A percentile compares a stretch with the other conserved stretches of the same genome.
Evolutionary conservation across 371 early-diverging fungal species (phyloP).

Genomic region (Circinella umbellata): DNA sequence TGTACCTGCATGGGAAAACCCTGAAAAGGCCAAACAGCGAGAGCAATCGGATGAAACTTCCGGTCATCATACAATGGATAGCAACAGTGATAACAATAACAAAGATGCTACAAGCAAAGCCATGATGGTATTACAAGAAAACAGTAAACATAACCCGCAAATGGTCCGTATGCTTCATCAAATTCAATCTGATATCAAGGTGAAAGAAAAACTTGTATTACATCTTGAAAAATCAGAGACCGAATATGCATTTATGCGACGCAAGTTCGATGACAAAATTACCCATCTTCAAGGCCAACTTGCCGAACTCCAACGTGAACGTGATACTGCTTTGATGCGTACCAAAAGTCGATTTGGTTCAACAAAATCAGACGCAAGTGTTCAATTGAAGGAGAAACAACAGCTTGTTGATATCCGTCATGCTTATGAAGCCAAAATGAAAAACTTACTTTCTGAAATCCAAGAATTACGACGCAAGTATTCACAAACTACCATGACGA

Average conservation of each 20-base stretch:
- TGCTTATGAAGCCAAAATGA: conserved; percentile 75
- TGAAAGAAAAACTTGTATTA: conserved; percentile 61
- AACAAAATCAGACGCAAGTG: conserved; percentile 26
- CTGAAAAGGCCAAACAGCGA: conserved; percentile 8
- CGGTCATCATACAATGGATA: conserved; percentile 8
- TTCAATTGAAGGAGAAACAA: conserved; percentile 46
- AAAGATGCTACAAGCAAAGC: conserved; percentile 15
- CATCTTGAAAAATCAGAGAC: conserved; percentile 62
- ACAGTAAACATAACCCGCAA: conserved; percentile 37
- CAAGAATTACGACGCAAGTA: conserved; percentile 70
- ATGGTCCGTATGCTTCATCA: conserved; percentile 63
- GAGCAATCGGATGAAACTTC: conserved; percentile 6
- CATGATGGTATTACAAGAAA: conserved; percentile 4
- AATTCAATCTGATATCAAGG: conserved; percentile 74
- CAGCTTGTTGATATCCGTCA: conserved; percentile 50
- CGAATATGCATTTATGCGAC: conserved; percentile 62
- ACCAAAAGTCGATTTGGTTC: conserved; percentile 39
- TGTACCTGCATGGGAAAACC: conserved; percentile 49
- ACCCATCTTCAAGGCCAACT: conserved; percentile 61
- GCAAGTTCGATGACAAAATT: conserved; percentile 77
- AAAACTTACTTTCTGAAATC: conserved; percentile 71
- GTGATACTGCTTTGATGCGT: conserved; percentile 64
- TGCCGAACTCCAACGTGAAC: conserved; percentile 64
- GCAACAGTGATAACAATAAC: conserved; percentile 5
- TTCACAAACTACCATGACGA: conserved; percentile 56